These are phyloP conservation scores for Cystofilobasidium capitatum DNA, from an alignment of 768 basidiomycete genomes.

Conservation along the genomic window DNA sequence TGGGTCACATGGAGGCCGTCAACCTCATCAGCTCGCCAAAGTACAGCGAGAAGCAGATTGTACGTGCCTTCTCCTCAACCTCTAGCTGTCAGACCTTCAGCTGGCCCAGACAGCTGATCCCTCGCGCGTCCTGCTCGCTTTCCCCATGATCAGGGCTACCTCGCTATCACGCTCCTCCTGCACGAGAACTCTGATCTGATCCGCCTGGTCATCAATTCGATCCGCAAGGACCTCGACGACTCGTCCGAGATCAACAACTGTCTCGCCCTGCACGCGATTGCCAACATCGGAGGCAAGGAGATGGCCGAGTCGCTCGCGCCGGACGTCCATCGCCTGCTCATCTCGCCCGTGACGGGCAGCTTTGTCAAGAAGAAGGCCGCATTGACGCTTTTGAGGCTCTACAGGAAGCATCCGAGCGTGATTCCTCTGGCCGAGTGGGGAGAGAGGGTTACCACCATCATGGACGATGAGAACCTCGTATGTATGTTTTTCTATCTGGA, in stretches of 20 bases:
- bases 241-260: constrained; percentile 93
- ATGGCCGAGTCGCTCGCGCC: constrained; percentile 94
- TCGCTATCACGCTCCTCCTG: constrained; percentile 93
- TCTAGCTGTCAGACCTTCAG: not conserved
- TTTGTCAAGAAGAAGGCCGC: constrained; percentile 99
- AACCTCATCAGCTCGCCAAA: constrained; percentile 91
- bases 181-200: constrained; percentile 98
- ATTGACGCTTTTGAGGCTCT: constrained; percentile 78
- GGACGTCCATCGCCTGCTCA: constrained; percentile 87
- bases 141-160: constrained; percentile 94
- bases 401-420: constrained; percentile 90
- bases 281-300: constrained; percentile 93
- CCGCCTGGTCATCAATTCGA: constrained; percentile 92
- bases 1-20: constrained; percentile 98
- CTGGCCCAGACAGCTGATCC: no score
- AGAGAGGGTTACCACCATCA: constrained; percentile 80
- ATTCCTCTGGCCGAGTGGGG: constrained; percentile 94
- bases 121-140: not conserved
- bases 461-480: constrained; percentile 87
- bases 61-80: constrained; percentile 43
- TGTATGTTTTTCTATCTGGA: constrained; percentile 11
- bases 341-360: constrained; percentile 84
- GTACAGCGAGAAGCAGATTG: constrained; percentile 98
- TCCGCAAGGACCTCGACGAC: constrained; percentile 90
- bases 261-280: constrained; percentile 92